Conservation (phyloP, 805 yeast species). For the Metschnikowia continentalis region DNA sequence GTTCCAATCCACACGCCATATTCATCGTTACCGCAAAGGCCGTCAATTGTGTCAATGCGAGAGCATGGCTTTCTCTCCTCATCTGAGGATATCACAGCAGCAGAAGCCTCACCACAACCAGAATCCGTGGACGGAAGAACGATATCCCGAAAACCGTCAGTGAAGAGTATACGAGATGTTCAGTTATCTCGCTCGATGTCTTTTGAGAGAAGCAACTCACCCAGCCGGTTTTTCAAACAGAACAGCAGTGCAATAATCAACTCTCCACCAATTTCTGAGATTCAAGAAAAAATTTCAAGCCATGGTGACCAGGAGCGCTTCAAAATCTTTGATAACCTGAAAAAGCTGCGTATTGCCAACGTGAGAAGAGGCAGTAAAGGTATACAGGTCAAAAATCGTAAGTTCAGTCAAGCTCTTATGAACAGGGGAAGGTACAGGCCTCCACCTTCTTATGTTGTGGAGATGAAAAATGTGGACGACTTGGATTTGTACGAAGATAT, state of each 20-base stretch:
- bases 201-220: constrained; percentile 7
- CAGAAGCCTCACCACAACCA: background rate
- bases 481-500: constrained; percentile 44
- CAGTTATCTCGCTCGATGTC: constrained; percentile 12
- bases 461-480: constrained; percentile 42
- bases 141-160: constrained; percentile 11
- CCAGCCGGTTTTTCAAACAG: constrained; percentile 3
- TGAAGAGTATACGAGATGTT: constrained; percentile 9
- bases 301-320: constrained; percentile 5
- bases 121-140: constrained; percentile 5
- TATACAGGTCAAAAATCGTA: constrained; percentile 1
- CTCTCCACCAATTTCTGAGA: constrained; percentile 8
- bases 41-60: constrained; percentile 7
- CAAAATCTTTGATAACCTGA: constrained; percentile 6
- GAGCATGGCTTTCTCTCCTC: constrained; percentile 8
- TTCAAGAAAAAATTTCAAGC: background rate
- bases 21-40: constrained; percentile 30
- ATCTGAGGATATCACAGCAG: background rate
- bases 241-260: constrained; percentile 1
- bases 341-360: background rate
- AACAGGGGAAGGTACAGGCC: constrained; percentile 6
- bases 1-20: constrained; percentile 49
- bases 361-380: constrained; percentile 8
- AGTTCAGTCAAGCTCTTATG: background rate
- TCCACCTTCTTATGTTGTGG: constrained; percentile 37